Percentiles rank a stretch among this genome's conserved stretches.
Conservation (phyloP, 345 rosid species). For the Citrus hindsii region DNA sequence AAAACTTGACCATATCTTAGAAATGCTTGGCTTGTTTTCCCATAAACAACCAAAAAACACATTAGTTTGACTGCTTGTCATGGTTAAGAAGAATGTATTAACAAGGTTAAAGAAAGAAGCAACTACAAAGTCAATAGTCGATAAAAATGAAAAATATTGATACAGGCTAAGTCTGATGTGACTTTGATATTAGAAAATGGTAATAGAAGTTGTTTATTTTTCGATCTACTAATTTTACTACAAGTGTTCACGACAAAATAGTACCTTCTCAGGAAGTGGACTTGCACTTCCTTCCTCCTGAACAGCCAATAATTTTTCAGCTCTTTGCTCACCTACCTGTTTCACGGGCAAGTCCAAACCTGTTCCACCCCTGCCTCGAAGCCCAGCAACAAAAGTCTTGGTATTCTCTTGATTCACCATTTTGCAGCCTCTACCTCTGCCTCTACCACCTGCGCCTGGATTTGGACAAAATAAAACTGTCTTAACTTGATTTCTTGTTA, state of each 20-base stretch:
- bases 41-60: neutral
- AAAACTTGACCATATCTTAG: neutral
- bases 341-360: conserved; percentile 33
- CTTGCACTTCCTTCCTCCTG: conserved; percentile 40
- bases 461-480: conserved; percentile 4
- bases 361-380: conserved; percentile 22
- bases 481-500: conserved; percentile 8
- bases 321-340: conserved; percentile 36
- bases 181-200: neutral
- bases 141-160: neutral
- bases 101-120: neutral
- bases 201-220: neutral
- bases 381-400: conserved; percentile 26
- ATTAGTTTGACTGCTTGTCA: neutral
- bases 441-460: conserved; percentile 34
- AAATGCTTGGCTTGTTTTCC: neutral
- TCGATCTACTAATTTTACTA: neutral
- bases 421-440: conserved; percentile 43
- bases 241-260: neutral
- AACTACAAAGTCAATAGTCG: neutral
- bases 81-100: neutral
- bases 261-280: conserved; percentile 47
- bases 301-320: conserved; percentile 29
- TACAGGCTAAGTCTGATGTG: neutral
- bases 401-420: conserved; percentile 35